Percentiles rank a stretch among this genome's conserved stretches.
phyloP scores from a whole-genome alignment of 1,139 yeast genomes.

The Suhomyces bolitotheri region DNA sequence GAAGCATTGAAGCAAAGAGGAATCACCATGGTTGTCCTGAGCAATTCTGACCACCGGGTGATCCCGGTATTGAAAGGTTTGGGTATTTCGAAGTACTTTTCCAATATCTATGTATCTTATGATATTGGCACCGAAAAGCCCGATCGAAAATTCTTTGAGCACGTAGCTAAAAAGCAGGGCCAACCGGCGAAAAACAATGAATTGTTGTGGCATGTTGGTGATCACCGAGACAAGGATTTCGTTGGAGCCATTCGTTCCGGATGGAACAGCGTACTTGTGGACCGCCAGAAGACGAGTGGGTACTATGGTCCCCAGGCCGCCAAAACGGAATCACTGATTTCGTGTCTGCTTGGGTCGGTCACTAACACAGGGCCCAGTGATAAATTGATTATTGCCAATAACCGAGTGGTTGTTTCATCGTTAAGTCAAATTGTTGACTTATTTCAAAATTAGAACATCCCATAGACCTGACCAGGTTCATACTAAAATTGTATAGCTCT shows the following conservation, averaged over 20 bases:
- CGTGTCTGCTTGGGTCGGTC: slow-evolving; percentile 6
- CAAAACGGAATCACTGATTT: slow-evolving; percentile 8
- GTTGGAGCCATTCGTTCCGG: slow-evolving; percentile 55
- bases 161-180: slow-evolving; percentile 26
- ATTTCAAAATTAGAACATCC: not conserved
- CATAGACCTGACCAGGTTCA: no score
- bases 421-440: slow-evolving; percentile 25
- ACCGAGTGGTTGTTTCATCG: slow-evolving; percentile 34
- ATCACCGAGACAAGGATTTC: slow-evolving; percentile 54
- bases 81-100: slow-evolving; percentile 41
- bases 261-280: slow-evolving; percentile 60
- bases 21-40: slow-evolving; percentile 47
- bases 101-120: slow-evolving; percentile 52
- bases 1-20: slow-evolving; percentile 29
- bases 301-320: slow-evolving; percentile 20
- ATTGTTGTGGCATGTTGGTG: slow-evolving; percentile 67
- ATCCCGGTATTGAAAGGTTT: slow-evolving; percentile 45
- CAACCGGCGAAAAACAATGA: slow-evolving; percentile 14
- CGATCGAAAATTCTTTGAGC: slow-evolving; percentile 44
- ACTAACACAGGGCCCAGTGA: slow-evolving; percentile 4
- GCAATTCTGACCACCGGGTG: slow-evolving; percentile 63
- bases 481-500: no score
- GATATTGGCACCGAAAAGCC: slow-evolving; percentile 58
- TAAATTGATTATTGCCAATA: slow-evolving; percentile 31
- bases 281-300: slow-evolving; percentile 35